phyloP scores from a whole-genome alignment of 1,284 basidiomycete genomes.

The Cerrena zonata region DNA sequence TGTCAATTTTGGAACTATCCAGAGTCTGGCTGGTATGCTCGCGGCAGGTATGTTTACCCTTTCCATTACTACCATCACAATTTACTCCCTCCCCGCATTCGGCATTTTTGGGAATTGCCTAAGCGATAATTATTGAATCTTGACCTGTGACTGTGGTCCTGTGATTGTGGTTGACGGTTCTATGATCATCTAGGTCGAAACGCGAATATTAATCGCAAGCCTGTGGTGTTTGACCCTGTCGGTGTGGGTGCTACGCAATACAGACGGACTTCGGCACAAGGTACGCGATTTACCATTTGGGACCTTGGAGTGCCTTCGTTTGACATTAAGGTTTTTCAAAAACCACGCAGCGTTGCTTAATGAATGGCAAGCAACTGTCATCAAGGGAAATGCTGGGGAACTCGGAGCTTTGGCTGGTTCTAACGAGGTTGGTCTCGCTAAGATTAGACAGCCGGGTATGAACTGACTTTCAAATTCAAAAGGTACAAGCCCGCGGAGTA shows the following conservation, averaged over 20 bases:
- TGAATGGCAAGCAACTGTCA: slow-evolving; percentile 82
- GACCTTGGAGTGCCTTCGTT: background rate
- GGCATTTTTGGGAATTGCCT: no score
- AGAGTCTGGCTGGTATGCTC: slow-evolving; percentile 75
- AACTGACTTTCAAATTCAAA: background rate
- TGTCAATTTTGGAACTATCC: slow-evolving; percentile 88
- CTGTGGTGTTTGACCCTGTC: slow-evolving; percentile 90
- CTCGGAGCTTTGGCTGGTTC: slow-evolving; percentile 74
- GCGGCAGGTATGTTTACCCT: slow-evolving; percentile 52
- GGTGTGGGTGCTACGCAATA: slow-evolving; percentile 83
- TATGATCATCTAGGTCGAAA: slow-evolving; percentile 35
- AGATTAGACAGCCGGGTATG: background rate
- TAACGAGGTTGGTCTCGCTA: slow-evolving; percentile 48
- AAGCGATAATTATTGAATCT: background rate
- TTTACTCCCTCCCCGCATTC: no score
- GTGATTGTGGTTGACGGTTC: background rate
- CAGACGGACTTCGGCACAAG: slow-evolving; percentile 54
- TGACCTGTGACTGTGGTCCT: no score
- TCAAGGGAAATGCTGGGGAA: slow-evolving; percentile 94
- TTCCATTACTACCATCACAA: background rate
- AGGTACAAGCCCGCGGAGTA: slow-evolving; percentile 82
- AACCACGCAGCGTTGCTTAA: slow-evolving; percentile 63
- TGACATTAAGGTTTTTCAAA: background rate
- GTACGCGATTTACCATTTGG: slow-evolving; percentile 26
- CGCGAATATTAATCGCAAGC: slow-evolving; percentile 72